Base-by-base conservation (phyloP, 257 asterid genomes). In the Solanum pinnatisectum region DNA sequence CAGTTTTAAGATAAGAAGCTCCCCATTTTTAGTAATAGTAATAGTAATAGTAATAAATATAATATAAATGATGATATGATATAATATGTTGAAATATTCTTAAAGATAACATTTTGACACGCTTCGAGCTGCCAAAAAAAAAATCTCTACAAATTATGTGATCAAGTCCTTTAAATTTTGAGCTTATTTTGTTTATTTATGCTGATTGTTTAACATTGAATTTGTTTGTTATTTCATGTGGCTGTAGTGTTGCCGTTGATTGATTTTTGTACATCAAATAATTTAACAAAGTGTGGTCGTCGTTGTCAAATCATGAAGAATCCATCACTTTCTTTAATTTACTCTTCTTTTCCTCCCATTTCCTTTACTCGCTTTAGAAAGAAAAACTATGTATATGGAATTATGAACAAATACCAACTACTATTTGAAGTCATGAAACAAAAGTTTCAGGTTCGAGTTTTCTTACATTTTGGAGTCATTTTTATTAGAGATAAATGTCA, bases 1-100 rank as follows among this genome's bases (percentile, higher is more conserved):
- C 1, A 52, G 0, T 0, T 52, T 16, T 16, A 1, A 52, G 4
- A 9, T 52, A 5, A 52, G 63, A 1, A 52, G 0, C 1, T 52
- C 0, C 0, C 0, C 0, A 52, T 18, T 52, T 52, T 52, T 52
- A 6, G 10, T 49, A 49, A 49, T 65, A 65, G 49, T 10, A 0
- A 40, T 42, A 40, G 0, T 13, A 46, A 5, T 49, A 49, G 22
- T 14, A 49, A 49, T 49, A 49, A 49, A 15, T 49, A 15, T 49
- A 0, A 49, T 15, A 49, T 49, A 49, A 49, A 15, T 49, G 0
- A 49, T 49, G 59, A 15, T 49, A 15, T 49, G 8, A 52, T 52
- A 52, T 52, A 5, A 5, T 52, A 52, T 52, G 9, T 52, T 44
- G 2, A 44, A 44, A 44, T 44, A 44, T 44, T 44, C 52, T 52